phyloP scores from a whole-genome alignment of 352 stramenopile genomes.

The Globisporangium megalacanthum region DNA sequence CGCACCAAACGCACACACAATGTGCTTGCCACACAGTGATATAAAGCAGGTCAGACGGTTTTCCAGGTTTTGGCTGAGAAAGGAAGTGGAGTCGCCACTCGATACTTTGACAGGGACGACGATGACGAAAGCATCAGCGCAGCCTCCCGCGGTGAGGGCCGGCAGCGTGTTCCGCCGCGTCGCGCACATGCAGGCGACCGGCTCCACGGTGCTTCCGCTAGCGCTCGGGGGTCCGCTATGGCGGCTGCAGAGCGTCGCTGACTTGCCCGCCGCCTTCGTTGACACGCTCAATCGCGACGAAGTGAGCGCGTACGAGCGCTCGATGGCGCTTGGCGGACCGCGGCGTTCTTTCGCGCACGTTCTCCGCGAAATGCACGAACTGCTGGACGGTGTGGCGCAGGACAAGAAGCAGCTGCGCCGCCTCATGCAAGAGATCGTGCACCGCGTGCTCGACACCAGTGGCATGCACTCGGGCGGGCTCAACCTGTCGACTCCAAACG shows the following conservation, averaged over 20 bases:
- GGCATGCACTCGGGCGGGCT: conserved; percentile 30
- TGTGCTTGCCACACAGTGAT: no score
- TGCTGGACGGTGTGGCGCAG: conserved; percentile 36
- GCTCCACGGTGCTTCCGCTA: conserved; percentile 16
- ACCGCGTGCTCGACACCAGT: conserved; percentile 64
- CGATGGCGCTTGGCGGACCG: conserved; percentile 38
- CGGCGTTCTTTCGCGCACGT: conserved; percentile 44
- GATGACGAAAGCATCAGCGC: conserved; percentile 2
- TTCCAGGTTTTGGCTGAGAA: background rate
- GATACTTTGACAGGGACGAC: background rate
- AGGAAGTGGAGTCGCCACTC: background rate
- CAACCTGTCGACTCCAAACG: conserved; percentile 14
- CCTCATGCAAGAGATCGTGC: conserved; percentile 65
- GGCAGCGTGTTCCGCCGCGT: conserved; percentile 46
- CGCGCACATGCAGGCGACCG: conserved; percentile 58
- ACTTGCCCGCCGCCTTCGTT: conserved; percentile 45
- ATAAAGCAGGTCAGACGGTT: no score
- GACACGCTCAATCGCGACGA: conserved; percentile 41
- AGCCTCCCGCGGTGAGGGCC: background rate
- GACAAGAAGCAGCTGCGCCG: conserved; percentile 53
- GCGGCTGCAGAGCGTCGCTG: conserved; percentile 49
- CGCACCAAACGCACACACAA: no score
- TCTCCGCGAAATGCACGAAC: conserved; percentile 63
- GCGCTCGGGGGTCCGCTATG: conserved; percentile 21
- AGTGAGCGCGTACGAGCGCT: conserved; percentile 35